These are phyloP conservation scores for Diaporthe citrichinensis DNA, from an alignment of 2,329 filamentous ascomycete genomes.

Conservation along the genomic window DNA sequence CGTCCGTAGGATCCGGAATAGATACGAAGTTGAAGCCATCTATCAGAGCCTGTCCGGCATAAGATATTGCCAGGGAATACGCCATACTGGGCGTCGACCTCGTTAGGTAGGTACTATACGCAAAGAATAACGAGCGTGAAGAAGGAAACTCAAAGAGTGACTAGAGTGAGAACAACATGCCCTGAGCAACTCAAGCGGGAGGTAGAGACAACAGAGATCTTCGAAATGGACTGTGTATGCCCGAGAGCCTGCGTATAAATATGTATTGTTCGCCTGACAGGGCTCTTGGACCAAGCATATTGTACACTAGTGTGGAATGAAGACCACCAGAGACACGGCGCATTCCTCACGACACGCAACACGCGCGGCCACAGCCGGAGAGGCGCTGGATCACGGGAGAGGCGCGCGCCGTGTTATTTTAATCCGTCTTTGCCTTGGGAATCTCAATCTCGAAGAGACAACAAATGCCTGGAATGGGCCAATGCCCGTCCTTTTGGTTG, in stretches of 20 bases:
- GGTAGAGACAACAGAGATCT: background rate
- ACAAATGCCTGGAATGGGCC: slow-evolving; percentile 22
- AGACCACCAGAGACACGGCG: slow-evolving; percentile 1
- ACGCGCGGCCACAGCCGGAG: background rate
- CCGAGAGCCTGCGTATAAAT: slow-evolving; percentile 1
- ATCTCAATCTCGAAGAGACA: slow-evolving; percentile 31
- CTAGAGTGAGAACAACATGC: slow-evolving; percentile 27
- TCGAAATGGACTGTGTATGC: no score
- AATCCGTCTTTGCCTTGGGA: background rate
- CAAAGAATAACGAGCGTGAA: slow-evolving; percentile 12
- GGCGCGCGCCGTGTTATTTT: slow-evolving; percentile 3
- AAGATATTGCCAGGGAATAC: slow-evolving; percentile 60
- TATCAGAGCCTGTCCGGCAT: slow-evolving; percentile 59
- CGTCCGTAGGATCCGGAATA: slow-evolving; percentile 72
- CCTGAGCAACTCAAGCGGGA: slow-evolving; percentile 1
- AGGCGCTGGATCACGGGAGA: slow-evolving; percentile 14
- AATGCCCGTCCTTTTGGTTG: background rate
- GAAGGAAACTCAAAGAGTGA: slow-evolving; percentile 32
- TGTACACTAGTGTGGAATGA: slow-evolving; percentile 7
- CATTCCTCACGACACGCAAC: slow-evolving; percentile 11
- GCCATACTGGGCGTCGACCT: slow-evolving; percentile 3
- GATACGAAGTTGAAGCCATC: slow-evolving; percentile 65
- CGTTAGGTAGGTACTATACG: background rate
- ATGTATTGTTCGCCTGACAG: background rate
- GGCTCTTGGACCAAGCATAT: no score